Conservation (phyloP, 768 basidiomycete genomes). For the Phanerochaete sordida region DNA sequence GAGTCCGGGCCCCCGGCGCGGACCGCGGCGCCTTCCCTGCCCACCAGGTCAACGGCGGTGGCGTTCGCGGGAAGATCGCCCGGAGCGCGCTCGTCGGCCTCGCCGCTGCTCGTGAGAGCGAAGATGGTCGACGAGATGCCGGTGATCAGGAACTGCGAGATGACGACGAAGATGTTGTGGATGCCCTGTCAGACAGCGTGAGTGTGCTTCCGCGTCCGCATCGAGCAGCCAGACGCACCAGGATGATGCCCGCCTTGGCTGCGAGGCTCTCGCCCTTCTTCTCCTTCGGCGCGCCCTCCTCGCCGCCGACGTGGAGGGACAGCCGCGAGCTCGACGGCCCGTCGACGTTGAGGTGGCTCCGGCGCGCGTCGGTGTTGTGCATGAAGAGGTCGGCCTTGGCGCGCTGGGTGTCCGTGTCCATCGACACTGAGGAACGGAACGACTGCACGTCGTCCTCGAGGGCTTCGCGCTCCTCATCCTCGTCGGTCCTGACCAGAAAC, state of each 20-base stretch:
- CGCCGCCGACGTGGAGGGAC: constrained; percentile 14
- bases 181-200: constrained; percentile 61
- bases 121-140: constrained; percentile 85
- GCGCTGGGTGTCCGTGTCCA: constrained; percentile 19
- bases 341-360: constrained; percentile 43
- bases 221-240: constrained; percentile 62
- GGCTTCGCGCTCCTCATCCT: constrained; percentile 21
- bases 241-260: constrained; percentile 83
- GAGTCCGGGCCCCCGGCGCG: constrained; percentile 50
- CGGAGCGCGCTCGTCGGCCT: constrained; percentile 48
- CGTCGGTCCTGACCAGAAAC: constrained; percentile 23
- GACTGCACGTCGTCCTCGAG: constrained; percentile 26
- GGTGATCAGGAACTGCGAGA: constrained; percentile 93
- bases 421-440: constrained; percentile 24
- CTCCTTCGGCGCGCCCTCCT: constrained; percentile 18
- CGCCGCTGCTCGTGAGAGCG: constrained; percentile 54
- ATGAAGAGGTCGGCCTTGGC: constrained; percentile 26
- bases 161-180: constrained; percentile 90
- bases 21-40: constrained; percentile 20
- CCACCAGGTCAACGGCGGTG: not conserved
- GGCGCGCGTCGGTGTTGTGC: constrained; percentile 43
- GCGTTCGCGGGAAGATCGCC: constrained; percentile 5
- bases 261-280: constrained; percentile 42
- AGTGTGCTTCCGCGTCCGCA: too few relatives aligned
- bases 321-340: constrained; percentile 4